phyloP scores from a whole-genome alignment of 345 rosid genomes.

The Stellera chamaejasme region DNA sequence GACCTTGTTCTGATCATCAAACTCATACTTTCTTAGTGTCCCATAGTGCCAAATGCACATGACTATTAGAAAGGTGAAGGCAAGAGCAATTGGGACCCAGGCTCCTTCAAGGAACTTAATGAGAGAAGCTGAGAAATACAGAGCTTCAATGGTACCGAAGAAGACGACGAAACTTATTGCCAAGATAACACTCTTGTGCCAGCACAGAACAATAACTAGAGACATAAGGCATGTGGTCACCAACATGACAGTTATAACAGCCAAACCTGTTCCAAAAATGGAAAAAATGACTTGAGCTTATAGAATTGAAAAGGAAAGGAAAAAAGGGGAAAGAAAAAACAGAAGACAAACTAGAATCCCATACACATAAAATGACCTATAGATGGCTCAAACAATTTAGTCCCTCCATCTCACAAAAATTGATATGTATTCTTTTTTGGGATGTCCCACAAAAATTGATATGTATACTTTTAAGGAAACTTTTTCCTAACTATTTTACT shows the following conservation, averaged over 20 bases:
- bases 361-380: no score
- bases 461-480: no score
- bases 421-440: no score
- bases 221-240: constrained; percentile 98
- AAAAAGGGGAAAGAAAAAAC: neutral
- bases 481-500: no score
- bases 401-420: no score
- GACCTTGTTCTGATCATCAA: constrained; percentile 91
- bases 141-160: constrained; percentile 83
- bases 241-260: constrained; percentile 96
- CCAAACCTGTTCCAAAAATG: constrained; percentile 61
- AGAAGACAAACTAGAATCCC: neutral
- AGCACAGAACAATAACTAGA: constrained; percentile 82
- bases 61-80: constrained; percentile 56
- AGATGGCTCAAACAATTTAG: no score
- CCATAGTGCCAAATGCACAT: constrained; percentile 98
- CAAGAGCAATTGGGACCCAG: constrained; percentile 94
- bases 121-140: constrained; percentile 90
- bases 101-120: constrained; percentile 96
- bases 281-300: neutral
- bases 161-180: constrained; percentile 67
- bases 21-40: constrained; percentile 69
- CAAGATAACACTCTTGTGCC: constrained; percentile 67
- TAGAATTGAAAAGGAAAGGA: neutral
- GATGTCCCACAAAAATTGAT: no score